Evolutionary conservation across 352 stramenopile species (phyloP).

Genomic region (Peronospora tabacina): DNA sequence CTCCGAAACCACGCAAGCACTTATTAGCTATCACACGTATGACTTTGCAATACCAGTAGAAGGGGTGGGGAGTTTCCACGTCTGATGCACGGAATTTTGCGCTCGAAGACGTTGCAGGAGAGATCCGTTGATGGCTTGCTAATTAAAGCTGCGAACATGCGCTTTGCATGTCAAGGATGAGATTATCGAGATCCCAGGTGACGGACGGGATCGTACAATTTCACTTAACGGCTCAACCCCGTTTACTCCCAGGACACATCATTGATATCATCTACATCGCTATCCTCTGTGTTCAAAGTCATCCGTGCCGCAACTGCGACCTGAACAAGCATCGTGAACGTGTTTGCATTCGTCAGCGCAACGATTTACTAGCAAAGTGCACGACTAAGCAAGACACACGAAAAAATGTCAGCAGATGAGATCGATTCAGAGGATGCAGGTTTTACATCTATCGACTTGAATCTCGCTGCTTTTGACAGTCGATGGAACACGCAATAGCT

Average conservation of each 20-base stretch:
- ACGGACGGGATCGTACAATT: conserved; percentile 1
- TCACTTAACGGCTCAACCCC: conserved; percentile 14
- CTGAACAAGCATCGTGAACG: conserved; percentile 42
- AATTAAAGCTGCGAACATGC: background rate
- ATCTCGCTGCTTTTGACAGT: background rate
- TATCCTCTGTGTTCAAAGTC: conserved; percentile 15
- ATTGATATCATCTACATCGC: background rate
- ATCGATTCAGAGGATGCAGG: conserved; percentile 4
- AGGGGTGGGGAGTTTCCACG: too few relatives aligned
- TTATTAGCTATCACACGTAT: too few relatives aligned
- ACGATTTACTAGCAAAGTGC: conserved; percentile 43
- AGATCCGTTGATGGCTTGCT: conserved; percentile 7
- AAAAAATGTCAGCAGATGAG: background rate
- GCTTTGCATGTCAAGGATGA: background rate
- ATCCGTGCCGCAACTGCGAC: conserved; percentile 50
- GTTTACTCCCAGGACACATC: background rate
- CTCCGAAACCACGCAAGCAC: too few relatives aligned
- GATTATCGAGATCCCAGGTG: conserved; percentile 7
- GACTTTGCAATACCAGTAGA: too few relatives aligned
- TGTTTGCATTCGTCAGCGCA: conserved; percentile 2
- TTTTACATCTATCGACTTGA: background rate
- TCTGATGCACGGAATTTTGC: too few relatives aligned
- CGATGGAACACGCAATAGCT: conserved; percentile 6
- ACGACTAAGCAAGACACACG: conserved; percentile 20
- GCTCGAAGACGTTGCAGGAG: background rate